These are phyloP conservation scores for Pycnococcus provasolii DNA, from an alignment of 139 green algal species.

Conservation along the genomic window DNA sequence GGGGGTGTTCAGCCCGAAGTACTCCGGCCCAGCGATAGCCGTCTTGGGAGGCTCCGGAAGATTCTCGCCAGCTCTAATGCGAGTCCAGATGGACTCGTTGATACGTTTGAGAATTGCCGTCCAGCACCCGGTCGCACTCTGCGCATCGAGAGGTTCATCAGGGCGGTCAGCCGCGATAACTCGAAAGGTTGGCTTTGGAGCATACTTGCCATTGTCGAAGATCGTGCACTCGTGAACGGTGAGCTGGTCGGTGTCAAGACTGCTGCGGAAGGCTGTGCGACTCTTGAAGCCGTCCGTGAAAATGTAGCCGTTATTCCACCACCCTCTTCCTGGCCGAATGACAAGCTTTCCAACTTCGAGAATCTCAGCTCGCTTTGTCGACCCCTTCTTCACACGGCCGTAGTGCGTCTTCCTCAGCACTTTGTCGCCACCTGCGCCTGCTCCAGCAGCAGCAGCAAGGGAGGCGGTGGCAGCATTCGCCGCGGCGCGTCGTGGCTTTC, in stretches of 20 bases:
- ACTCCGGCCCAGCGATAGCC: slow-evolving; percentile 83
- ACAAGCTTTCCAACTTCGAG: background rate
- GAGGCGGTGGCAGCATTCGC: too few relatives aligned
- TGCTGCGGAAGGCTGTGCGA: slow-evolving; percentile 58
- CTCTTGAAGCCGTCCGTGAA: slow-evolving; percentile 76
- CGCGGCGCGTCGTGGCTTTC: too few relatives aligned
- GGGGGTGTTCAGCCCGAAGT: slow-evolving; percentile 81
- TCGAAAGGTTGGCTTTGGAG: slow-evolving; percentile 17
- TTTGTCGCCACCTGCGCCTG: too few relatives aligned
- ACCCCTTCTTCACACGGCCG: too few relatives aligned
- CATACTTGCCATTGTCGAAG: slow-evolving; percentile 36
- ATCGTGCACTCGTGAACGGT: slow-evolving; percentile 71
- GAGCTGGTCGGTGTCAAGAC: slow-evolving; percentile 41
- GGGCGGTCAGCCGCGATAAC: slow-evolving; percentile 53
- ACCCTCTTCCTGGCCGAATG: slow-evolving; percentile 29
- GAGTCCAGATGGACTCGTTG: slow-evolving; percentile 37
- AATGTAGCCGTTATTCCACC: slow-evolving; percentile 85
- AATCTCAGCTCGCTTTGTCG: background rate
- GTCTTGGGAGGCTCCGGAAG: slow-evolving; percentile 78
- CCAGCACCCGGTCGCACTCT: slow-evolving; percentile 82
- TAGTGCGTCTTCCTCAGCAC: too few relatives aligned
- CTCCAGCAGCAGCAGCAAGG: too few relatives aligned
- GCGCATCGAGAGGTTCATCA: slow-evolving; percentile 66
- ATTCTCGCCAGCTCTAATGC: slow-evolving; percentile 51
- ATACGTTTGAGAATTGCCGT: slow-evolving; percentile 75